These are phyloP conservation scores for Thermoascus crustaceus DNA, from an alignment of 2,329 filamentous ascomycete species.

Conservation along the genomic window DNA sequence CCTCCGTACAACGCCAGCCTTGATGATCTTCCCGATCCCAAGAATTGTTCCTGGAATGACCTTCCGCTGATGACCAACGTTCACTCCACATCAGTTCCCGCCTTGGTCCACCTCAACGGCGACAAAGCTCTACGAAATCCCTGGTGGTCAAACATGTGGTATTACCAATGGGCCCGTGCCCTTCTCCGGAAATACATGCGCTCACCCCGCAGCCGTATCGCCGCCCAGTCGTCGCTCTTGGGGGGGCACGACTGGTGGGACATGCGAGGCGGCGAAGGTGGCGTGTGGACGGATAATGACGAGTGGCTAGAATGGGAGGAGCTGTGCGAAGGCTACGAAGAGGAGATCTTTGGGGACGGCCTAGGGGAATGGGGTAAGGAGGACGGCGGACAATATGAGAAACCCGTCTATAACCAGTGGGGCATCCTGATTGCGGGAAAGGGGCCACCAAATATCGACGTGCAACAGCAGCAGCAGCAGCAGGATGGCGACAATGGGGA, in stretches of 20 bases:
- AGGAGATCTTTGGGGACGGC: conserved; percentile 41
- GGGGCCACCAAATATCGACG: conserved; percentile 4
- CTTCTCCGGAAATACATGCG: conserved; percentile 44
- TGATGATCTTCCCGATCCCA: conserved; percentile 35
- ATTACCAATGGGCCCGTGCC: conserved; percentile 39
- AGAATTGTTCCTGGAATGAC: conserved; percentile 34
- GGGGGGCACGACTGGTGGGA: conserved; percentile 44
- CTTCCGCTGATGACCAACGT: conserved; percentile 42
- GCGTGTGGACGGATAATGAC: conserved; percentile 45
- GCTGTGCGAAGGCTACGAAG: conserved; percentile 38
- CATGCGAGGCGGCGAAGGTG: conserved; percentile 44
- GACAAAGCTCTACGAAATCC: conserved; percentile 21
- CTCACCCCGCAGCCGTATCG: conserved; percentile 32
- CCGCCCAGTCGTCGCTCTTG: conserved; percentile 36
- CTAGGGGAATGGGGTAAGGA: conserved; percentile 36
- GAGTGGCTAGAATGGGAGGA: conserved; percentile 44
- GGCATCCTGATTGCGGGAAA: conserved; percentile 30
- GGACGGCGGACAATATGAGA: conserved; percentile 18
- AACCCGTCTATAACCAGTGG: conserved; percentile 32
- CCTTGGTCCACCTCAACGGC: conserved; percentile 35
- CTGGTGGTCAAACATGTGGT: conserved; percentile 45
- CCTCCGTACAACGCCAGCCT: conserved; percentile 31
- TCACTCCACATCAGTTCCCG: conserved; percentile 40
- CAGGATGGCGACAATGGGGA: conserved; percentile 8
- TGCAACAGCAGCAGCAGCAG: conserved; percentile 1